Percentiles rank a stretch among this genome's conserved stretches.
Evolutionary conservation across 1,284 basidiomycete species (phyloP).

Genomic region (Leccinum angustisporum): DNA sequence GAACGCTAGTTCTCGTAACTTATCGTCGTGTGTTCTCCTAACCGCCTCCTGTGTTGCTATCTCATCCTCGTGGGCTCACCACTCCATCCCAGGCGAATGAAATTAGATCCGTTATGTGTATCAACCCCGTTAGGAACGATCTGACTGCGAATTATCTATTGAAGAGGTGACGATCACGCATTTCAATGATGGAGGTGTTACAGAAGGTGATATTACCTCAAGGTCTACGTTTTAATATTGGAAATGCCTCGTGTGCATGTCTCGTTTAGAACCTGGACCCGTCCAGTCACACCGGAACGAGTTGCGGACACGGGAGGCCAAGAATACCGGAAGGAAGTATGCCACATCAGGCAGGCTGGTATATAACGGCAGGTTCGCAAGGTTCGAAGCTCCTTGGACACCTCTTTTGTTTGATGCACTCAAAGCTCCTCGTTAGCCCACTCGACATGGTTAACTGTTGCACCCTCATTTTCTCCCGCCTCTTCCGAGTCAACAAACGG

Average conservation of each 20-base stretch:
- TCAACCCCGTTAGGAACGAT: conserved; percentile 31
- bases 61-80: conserved; percentile 30
- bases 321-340: conserved; percentile 20
- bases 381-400: conserved; percentile 10
- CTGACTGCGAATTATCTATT: conserved; percentile 25
- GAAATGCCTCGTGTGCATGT: conserved; percentile 27
- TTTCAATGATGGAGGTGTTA: conserved; percentile 29
- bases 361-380: conserved; percentile 23
- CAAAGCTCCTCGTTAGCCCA: conserved; percentile 24
- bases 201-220: conserved; percentile 36
- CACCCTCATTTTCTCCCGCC: conserved; percentile 21
- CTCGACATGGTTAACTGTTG: conserved; percentile 30
- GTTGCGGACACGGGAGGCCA: conserved; percentile 13
- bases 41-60: conserved; percentile 32
- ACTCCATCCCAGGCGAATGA: conserved; percentile 19
- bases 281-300: conserved; percentile 20
- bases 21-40: conserved; percentile 29
- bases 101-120: conserved; percentile 17
- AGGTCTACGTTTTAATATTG: conserved; percentile 26
- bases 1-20: conserved; percentile 33
- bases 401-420: conserved; percentile 25
- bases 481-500: conserved; percentile 19
- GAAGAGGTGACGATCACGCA: conserved; percentile 34
- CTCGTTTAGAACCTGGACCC: conserved; percentile 17
- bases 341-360: conserved; percentile 19